phyloP scores from a whole-genome alignment of 106 monocot genomes.

The Iris macrosiphon region DNA sequence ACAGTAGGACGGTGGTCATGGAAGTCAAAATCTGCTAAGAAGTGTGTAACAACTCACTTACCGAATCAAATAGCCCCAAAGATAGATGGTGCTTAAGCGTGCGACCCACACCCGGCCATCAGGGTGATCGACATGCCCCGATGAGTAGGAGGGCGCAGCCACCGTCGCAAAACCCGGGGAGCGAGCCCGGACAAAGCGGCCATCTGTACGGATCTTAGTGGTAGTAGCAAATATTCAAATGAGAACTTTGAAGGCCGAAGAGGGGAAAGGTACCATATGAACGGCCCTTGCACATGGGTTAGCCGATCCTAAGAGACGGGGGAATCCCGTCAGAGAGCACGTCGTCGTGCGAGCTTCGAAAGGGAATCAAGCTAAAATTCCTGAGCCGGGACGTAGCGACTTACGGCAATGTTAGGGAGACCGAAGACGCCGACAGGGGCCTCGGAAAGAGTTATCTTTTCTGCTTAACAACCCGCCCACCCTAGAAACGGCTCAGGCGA shows the following conservation, averaged over 20 bases:
- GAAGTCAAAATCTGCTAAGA: constrained; percentile 22
- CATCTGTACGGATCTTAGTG: constrained; percentile 41
- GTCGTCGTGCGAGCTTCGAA: constrained; percentile 11
- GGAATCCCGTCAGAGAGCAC: constrained; percentile 18
- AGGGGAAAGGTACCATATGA: constrained; percentile 38
- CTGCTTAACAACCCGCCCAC: constrained; percentile 12
- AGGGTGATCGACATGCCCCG: constrained; percentile 3
- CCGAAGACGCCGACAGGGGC: constrained; percentile 8
- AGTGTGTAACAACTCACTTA: constrained; percentile 46
- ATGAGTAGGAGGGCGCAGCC: constrained; percentile 22
- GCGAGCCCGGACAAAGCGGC: constrained; percentile 18
- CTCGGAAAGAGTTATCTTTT: constrained; percentile 31
- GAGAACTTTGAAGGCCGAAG: constrained; percentile 41
- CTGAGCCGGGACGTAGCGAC: constrained; percentile 17
- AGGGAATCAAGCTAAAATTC: constrained; percentile 32
- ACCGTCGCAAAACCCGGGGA: constrained; percentile 16
- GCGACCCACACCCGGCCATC: constrained; percentile 27
- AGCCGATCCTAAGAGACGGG: constrained; percentile 13
- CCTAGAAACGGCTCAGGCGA: constrained; percentile 14
- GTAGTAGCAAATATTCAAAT: constrained; percentile 49
- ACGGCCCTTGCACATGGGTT: constrained; percentile 15
- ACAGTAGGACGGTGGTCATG: constrained; percentile 12
- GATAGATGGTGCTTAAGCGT: constrained; percentile 19
- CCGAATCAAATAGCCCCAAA: constrained; percentile 37
- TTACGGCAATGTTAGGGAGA: constrained; percentile 7